phyloP scores from a whole-genome alignment of 163 green algal genomes.

The Botryococcus braunii region DNA sequence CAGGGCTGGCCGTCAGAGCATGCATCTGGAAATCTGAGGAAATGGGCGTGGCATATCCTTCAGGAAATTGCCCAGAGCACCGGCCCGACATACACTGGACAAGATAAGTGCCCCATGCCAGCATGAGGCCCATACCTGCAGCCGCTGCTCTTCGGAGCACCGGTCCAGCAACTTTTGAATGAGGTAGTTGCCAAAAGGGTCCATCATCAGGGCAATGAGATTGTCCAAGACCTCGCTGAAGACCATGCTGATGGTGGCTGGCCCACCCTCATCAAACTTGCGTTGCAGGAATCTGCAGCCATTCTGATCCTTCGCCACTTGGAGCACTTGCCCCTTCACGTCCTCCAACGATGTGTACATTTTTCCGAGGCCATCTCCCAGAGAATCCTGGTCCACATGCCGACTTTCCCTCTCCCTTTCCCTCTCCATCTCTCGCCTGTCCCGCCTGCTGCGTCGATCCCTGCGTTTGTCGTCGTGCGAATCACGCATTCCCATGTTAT shows the following conservation, averaged over 20 bases:
- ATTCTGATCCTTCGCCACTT: constrained; percentile 90
- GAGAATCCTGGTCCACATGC: constrained; percentile 25
- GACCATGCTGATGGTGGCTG: constrained; percentile 60
- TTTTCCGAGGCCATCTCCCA: not conserved
- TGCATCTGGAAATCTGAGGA: too few species aligned
- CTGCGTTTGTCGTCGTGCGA: constrained; percentile 3
- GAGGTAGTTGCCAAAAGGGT: constrained; percentile 99
- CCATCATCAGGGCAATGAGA: constrained; percentile 90
- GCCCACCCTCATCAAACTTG: constrained; percentile 92
- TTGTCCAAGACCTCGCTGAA: constrained; percentile 78
- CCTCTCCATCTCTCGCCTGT: constrained; percentile 18
- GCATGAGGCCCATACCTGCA: constrained; percentile 46
- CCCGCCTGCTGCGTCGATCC: constrained; percentile 5
- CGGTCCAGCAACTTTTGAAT: constrained; percentile 97
- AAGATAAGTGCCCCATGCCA: too few species aligned
- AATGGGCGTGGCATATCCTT: too few species aligned
- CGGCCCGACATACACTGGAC: constrained; percentile 1
- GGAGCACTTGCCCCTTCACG: constrained; percentile 47
- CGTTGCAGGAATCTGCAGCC: constrained; percentile 93
- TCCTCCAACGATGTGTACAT: not conserved
- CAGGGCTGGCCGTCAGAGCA: too few species aligned
- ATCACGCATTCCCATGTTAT: too few species aligned
- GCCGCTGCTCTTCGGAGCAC: constrained; percentile 81
- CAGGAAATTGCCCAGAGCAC: too few species aligned
- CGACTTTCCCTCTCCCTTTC: constrained; percentile 12